These are phyloP conservation scores for Epicoccum nigrum DNA, from an alignment of 2,329 filamentous ascomycete genomes.

Conservation along the genomic window DNA sequence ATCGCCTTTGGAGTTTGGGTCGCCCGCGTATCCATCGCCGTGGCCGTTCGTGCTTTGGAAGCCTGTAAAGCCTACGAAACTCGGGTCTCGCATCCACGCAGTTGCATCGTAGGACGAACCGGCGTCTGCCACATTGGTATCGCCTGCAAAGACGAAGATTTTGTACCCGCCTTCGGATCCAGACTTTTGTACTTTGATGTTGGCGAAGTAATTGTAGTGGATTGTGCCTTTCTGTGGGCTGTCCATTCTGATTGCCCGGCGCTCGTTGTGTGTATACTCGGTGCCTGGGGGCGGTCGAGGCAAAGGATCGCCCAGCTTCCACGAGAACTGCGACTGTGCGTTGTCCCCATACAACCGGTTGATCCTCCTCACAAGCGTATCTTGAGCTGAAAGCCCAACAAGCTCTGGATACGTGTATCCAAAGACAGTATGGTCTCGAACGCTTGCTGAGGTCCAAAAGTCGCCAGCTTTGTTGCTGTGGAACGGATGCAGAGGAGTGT, in stretches of 20 bases:
- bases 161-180: slow-evolving; percentile 67
- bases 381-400: slow-evolving; percentile 30
- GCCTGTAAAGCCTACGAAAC: slow-evolving; percentile 67
- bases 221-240: slow-evolving; percentile 10
- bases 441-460: slow-evolving; percentile 71
- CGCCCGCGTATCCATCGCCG: slow-evolving; percentile 10
- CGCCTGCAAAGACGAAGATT: slow-evolving; percentile 72
- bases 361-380: slow-evolving; percentile 58
- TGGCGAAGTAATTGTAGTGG: slow-evolving; percentile 67
- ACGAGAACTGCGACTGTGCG: slow-evolving; percentile 25
- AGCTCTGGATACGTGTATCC: slow-evolving; percentile 79
- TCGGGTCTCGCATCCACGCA: slow-evolving; percentile 60
- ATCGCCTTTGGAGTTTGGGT: not conserved
- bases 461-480: slow-evolving; percentile 61
- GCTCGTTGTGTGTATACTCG: slow-evolving; percentile 3
- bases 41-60: slow-evolving; percentile 40
- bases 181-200: slow-evolving; percentile 66
- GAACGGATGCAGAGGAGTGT: slow-evolving; percentile 71
- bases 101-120: slow-evolving; percentile 59
- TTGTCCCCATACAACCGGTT: slow-evolving; percentile 65
- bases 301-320: slow-evolving; percentile 8
- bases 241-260: slow-evolving; percentile 11
- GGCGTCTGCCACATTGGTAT: slow-evolving; percentile 43
- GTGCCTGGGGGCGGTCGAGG: not conserved
- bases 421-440: slow-evolving; percentile 66